Conservation (phyloP, 352 stramenopile genomes). For the Pilasporangium apinafurcum region DNA sequence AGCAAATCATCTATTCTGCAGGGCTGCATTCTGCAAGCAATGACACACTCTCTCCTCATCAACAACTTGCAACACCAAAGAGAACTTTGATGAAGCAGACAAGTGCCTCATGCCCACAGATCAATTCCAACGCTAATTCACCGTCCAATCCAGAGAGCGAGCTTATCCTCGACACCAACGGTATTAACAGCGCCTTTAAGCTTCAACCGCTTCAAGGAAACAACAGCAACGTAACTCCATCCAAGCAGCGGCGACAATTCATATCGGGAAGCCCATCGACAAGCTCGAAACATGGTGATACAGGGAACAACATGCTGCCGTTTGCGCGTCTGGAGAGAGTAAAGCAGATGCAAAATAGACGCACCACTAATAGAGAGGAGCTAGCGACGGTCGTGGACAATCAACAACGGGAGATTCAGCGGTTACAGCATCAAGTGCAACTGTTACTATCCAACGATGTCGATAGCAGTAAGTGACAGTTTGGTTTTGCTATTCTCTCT, state of each 20-base stretch:
- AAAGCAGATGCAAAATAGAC: conserved; percentile 13
- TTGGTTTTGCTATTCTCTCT: background rate
- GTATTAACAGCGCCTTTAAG: conserved; percentile 6
- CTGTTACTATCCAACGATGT: conserved; percentile 38
- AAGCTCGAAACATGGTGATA: conserved; percentile 3
- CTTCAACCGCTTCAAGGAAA: conserved; percentile 20
- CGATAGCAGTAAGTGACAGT: background rate
- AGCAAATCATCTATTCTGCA: conserved; percentile 20
- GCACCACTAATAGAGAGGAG: conserved; percentile 26
- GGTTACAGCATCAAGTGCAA: conserved; percentile 58
- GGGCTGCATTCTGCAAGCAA: too few relatives aligned
- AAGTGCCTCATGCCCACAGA: conserved; percentile 29
- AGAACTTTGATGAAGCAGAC: conserved; percentile 10
- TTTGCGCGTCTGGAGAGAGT: conserved; percentile 44
- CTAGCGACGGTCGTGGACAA: conserved; percentile 34
- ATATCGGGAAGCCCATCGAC: background rate
- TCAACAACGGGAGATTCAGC: conserved; percentile 69
- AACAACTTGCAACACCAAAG: background rate
- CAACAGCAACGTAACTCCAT: conserved; percentile 15
- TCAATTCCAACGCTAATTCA: conserved; percentile 12
- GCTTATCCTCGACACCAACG: conserved; percentile 9
- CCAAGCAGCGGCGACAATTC: conserved; percentile 2
- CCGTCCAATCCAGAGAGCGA: conserved; percentile 12
- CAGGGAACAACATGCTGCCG: conserved; percentile 21
- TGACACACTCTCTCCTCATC: conserved; percentile 6